Conservation (phyloP, 169 alveolate genomes). For the Perkinsus olseni region DNA sequence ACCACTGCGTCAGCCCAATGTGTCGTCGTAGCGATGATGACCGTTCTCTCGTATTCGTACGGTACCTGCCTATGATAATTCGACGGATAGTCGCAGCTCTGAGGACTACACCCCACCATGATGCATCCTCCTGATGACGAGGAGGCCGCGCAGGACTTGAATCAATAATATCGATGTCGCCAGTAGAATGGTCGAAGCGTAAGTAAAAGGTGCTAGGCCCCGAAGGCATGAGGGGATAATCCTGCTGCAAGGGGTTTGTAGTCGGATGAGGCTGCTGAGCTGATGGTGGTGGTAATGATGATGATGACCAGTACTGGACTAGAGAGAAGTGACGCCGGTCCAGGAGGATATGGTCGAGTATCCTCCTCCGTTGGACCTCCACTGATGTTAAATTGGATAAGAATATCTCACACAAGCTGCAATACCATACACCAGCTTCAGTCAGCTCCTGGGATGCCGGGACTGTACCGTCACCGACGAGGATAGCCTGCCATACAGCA, state of each 20-base stretch:
- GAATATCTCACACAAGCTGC: not conserved
- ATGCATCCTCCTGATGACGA: not conserved
- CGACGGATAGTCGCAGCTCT: too few relatives aligned
- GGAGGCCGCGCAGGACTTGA: not conserved
- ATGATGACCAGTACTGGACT: not conserved
- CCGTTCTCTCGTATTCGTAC: too few relatives aligned
- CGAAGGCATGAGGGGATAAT: not conserved
- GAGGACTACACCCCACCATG: not conserved
- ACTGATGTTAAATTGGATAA: not conserved
- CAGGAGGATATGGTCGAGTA: not conserved
- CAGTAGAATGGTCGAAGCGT: not conserved
- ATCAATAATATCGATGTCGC: not conserved
- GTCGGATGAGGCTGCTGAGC: not conserved
- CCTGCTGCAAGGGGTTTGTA: not conserved
- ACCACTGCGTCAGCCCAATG: too few relatives aligned
- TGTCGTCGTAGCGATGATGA: too few relatives aligned
- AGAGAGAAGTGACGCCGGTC: not conserved
- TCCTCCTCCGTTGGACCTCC: not conserved
- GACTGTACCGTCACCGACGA: not conserved
- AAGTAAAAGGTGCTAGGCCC: not conserved
- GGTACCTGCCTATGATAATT: too few relatives aligned
- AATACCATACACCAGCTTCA: not conserved
- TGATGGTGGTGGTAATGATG: not conserved
- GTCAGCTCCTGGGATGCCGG: not conserved
- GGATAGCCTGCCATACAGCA: not conserved